Percentiles rank a stretch among this genome's conserved stretches.
Conservation (phyloP, 1,284 basidiomycete genomes). For the Apiotrichum gamsii region DNA sequence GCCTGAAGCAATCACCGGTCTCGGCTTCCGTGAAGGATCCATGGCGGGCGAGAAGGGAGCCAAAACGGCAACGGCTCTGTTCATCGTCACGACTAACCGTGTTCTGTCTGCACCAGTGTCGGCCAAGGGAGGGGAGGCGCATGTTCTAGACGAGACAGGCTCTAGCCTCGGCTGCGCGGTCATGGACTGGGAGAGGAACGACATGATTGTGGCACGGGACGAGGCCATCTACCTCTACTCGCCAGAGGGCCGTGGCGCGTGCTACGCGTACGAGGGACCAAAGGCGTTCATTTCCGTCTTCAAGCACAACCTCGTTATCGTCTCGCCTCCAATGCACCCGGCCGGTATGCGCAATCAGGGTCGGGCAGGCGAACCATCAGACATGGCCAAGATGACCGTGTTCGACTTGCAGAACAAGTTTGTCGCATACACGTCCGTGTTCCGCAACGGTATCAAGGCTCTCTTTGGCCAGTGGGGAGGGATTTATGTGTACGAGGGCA, state of each 20-base stretch:
- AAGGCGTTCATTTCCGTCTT: constrained; percentile 58
- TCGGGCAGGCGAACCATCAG: constrained; percentile 41
- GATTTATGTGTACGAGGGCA: constrained; percentile 68
- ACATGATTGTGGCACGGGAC: constrained; percentile 80
- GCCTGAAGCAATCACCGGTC: constrained; percentile 80
- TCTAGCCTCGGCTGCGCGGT: constrained; percentile 74
- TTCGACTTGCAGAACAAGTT: constrained; percentile 93
- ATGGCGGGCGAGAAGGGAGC: constrained; percentile 5
- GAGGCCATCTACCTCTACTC: constrained; percentile 88
- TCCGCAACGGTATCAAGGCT: constrained; percentile 69
- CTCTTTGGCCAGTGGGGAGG: constrained; percentile 72
- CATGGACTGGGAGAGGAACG: constrained; percentile 63
- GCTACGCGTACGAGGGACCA: constrained; percentile 76
- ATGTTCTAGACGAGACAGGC: constrained; percentile 76
- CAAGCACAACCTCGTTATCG: constrained; percentile 75
- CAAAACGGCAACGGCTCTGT: constrained; percentile 54
- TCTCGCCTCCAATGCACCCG: constrained; percentile 75
- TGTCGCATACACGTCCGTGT: constrained; percentile 72
- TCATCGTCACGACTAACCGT: constrained; percentile 80
- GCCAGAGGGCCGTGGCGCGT: constrained; percentile 73
- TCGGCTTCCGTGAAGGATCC: constrained; percentile 66
- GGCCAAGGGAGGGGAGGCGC: constrained; percentile 63
- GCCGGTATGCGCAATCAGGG: constrained; percentile 45
- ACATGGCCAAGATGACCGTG: constrained; percentile 78
- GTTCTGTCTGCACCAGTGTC: constrained; percentile 61